Base-by-base conservation (phyloP, 1,139 yeast species). In the Yamadazyma taylorii region DNA sequence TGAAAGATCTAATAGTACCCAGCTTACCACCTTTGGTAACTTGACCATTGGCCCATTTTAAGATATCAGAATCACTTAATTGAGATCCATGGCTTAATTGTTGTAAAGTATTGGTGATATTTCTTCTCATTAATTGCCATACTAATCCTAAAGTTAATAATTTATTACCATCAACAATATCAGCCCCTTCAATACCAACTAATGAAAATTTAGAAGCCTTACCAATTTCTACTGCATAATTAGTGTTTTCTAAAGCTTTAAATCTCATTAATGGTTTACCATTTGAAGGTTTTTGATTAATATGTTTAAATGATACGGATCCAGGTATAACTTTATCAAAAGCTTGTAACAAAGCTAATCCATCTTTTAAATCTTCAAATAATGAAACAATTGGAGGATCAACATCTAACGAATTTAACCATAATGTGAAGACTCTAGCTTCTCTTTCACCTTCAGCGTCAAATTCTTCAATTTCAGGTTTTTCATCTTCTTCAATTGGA, bases 371-470 rank as follows among this genome's bases (percentile, higher is more conserved):
- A 60, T 92, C 98, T 63, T 92, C 97, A 53, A 92, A 92, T 52
- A 92, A 71, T 17, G 87, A 83, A 34, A 88, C 89, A 45, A 92
- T 90, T 17, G 96, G 87, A 21, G 97, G 97, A 46, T 90, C 94
- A 13, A 92, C 97, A 52, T 94, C 97, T 54, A 92, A 76, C 1
- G 97, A 88, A 64, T 92, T 92, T 57, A 92, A 79, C 98, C 98
- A 92, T 53, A 92, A 72, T 10, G 98, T 94, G 66, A 92, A 92
- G 4, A 92, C 99, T 60, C 99, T 81, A 1, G 98, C 98, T 69
- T 92, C 99, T 68, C 98, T 85, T 68, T 92, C 99, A 46, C 99
- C 99, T 67, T 94, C 98, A 13, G 98, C 98, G 60, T 92, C 99
- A 55, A 94, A 92, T 51, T 89, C 98, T 60, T 85, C 92, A 51